A percentile compares a stretch with the other conserved stretches of the same genome.
Conservation (phyloP, 2,329 filamentous ascomycete species). For the Venturia nashicola region DNA sequence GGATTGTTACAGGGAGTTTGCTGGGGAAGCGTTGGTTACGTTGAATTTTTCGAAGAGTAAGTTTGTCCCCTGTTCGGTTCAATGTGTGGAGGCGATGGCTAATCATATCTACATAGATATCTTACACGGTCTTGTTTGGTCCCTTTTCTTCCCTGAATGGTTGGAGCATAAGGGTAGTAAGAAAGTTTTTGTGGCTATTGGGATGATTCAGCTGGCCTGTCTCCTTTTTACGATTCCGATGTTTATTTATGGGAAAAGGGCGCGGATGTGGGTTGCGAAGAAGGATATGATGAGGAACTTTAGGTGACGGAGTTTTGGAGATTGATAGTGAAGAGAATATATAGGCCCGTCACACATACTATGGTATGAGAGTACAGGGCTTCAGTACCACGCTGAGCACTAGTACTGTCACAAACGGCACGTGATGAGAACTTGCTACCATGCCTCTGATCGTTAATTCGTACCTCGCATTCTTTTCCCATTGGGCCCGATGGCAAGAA, state of each 20-base stretch:
- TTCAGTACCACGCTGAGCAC: too few species aligned
- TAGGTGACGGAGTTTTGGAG: neutral
- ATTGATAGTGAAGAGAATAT: too few species aligned
- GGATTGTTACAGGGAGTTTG: constrained; percentile 85
- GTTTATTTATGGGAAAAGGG: constrained; percentile 90
- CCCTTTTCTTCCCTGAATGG: constrained; percentile 81
- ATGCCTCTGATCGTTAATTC: too few species aligned
- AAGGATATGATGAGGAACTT: constrained; percentile 57
- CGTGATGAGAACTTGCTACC: too few species aligned
- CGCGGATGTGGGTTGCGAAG: constrained; percentile 89
- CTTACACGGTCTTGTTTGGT: constrained; percentile 78
- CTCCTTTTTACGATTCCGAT: constrained; percentile 71
- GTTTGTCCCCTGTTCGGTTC: constrained; percentile 14
- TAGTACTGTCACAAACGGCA: too few species aligned
- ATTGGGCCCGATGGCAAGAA: too few species aligned
- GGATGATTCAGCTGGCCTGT: constrained; percentile 70
- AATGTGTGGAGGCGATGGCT: neutral
- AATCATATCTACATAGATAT: constrained; percentile 40
- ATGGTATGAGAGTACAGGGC: too few species aligned
- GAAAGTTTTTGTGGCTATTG: constrained; percentile 68
- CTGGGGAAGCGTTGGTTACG: constrained; percentile 85
- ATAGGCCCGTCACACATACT: too few species aligned
- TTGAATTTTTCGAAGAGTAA: constrained; percentile 83
- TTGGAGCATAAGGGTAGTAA: constrained; percentile 62
- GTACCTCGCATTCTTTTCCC: too few species aligned